phyloP scores from a whole-genome alignment of 1,284 basidiomycete genomes.

The Cryptococcus hybrid region DNA sequence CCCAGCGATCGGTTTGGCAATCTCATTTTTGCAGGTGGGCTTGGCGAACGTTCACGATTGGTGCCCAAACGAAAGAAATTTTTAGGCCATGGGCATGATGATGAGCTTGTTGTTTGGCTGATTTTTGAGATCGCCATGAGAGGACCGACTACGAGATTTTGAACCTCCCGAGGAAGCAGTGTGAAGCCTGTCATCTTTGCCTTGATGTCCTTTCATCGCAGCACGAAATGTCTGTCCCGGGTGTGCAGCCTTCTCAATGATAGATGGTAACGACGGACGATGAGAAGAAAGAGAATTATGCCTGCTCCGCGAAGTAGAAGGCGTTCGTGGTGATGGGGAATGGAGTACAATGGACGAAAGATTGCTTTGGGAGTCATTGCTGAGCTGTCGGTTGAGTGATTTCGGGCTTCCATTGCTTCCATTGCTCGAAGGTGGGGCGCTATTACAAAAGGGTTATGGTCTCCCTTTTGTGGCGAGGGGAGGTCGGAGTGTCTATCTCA shows the following conservation, averaged over 20 bases:
- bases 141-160: too few relatives aligned
- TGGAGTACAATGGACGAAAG: constrained; percentile 8
- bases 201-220: constrained; percentile 26
- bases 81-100: constrained; percentile 28
- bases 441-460: not conserved
- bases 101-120: not conserved
- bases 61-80: constrained; percentile 39
- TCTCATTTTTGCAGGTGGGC: constrained; percentile 31
- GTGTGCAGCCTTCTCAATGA: constrained; percentile 47
- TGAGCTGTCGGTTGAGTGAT: constrained; percentile 3
- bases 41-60: constrained; percentile 43
- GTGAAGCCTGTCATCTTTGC: constrained; percentile 5
- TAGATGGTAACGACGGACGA: constrained; percentile 48
- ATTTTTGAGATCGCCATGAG: too few relatives aligned
- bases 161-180: too few relatives aligned
- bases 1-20: constrained; percentile 17
- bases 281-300: constrained; percentile 23
- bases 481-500: too few relatives aligned
- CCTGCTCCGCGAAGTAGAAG: not conserved
- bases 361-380: constrained; percentile 11
- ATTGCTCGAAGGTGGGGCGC: not conserved
- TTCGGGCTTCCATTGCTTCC: not conserved
- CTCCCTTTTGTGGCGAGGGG: constrained; percentile 1
- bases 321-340: not conserved
- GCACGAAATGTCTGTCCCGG: constrained; percentile 37